These are phyloP conservation scores for Thamnidium elegans DNA, from an alignment of 192 early-diverging fungal genomes.

Conservation along the genomic window DNA sequence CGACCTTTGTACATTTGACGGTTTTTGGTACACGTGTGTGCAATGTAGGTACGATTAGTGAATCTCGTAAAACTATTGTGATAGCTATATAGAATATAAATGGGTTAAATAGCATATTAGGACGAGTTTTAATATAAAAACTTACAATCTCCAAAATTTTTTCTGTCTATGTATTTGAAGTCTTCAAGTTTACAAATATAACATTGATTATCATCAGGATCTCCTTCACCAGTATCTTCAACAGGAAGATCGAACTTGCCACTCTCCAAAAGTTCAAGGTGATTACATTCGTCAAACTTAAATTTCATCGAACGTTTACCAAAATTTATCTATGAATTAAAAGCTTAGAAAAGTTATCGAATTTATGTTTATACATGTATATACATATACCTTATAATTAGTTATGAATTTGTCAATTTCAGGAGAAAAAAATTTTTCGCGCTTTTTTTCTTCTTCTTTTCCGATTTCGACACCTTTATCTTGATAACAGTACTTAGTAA, in stretches of 20 bases:
- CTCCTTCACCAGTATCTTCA: neutral
- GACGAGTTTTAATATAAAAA: neutral
- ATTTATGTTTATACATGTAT: too few species aligned
- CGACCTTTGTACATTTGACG: fast-evolving
- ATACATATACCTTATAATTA: neutral
- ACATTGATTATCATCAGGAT: neutral
- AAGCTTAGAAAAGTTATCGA: too few species aligned
- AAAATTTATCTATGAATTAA: too few species aligned
- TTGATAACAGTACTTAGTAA: neutral
- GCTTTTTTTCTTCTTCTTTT: neutral
- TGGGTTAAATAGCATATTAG: too few species aligned
- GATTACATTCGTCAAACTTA: too few species aligned
- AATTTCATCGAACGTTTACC: too few species aligned
- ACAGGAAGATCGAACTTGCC: too few species aligned
- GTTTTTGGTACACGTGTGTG: neutral
- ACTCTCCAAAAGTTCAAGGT: neutral
- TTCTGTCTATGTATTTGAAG: too few species aligned
- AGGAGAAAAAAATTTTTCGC: neutral
- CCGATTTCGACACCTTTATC: too few species aligned
- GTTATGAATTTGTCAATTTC: neutral
- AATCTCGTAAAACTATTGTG: neutral
- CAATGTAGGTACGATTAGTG: neutral
- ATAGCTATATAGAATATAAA: neutral
- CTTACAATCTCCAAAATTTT: too few species aligned
- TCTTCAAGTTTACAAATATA: too few species aligned